A percentile compares a stretch with the other conserved stretches of the same genome.
Conservation (phyloP, 1,284 basidiomycete genomes). For the Clitocybe nebularis region DNA sequence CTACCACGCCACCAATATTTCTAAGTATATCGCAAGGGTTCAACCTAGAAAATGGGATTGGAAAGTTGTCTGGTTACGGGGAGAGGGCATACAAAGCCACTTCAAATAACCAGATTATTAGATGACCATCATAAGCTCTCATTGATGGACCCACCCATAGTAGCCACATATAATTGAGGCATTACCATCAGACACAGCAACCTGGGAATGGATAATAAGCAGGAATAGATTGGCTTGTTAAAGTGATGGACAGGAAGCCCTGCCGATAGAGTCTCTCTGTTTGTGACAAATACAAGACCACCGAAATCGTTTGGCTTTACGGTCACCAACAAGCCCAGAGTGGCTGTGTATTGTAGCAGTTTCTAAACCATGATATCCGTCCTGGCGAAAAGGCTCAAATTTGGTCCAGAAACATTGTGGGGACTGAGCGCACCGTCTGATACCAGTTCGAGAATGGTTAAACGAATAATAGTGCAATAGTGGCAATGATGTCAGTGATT, state of each 20-base stretch:
- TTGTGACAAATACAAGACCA: background rate
- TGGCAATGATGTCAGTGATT: background rate
- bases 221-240: background rate
- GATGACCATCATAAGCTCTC: too few relatives aligned
- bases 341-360: background rate
- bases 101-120: too few relatives aligned
- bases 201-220: background rate
- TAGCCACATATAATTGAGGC: background rate
- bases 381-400: background rate
- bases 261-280: background rate
- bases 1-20: too few relatives aligned
- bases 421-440: background rate
- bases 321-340: background rate
- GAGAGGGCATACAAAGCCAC: too few relatives aligned
- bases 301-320: background rate
- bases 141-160: background rate
- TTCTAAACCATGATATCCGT: background rate
- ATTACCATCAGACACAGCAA: background rate
- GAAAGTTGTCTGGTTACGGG: too few relatives aligned
- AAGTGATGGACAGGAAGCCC: background rate
- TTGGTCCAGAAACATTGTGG: background rate
- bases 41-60: too few relatives aligned
- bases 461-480: background rate
- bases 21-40: too few relatives aligned
- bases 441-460: background rate